Evolutionary conservation across 768 basidiomycete species (phyloP).

Genomic region (Termitomyces heimii): DNA sequence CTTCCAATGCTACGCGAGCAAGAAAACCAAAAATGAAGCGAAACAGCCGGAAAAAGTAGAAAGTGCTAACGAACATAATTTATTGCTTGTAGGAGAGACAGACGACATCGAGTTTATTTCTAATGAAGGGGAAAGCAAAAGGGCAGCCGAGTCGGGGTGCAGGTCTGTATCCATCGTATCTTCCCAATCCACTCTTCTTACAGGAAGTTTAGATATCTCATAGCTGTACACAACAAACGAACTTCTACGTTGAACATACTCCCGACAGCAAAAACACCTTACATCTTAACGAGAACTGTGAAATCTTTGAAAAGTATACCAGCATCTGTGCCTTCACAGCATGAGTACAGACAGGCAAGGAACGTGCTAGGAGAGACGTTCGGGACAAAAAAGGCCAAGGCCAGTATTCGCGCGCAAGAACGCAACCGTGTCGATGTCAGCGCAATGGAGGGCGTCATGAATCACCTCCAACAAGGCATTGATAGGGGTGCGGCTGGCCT

Average conservation of each 20-base stretch:
- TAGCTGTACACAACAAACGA: conserved; percentile 76
- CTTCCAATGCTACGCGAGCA: conserved; percentile 54
- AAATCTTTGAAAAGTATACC: conserved; percentile 74
- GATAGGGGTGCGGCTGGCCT: conserved; percentile 63
- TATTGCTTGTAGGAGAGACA: conserved; percentile 79
- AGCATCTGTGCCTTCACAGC: conserved; percentile 40
- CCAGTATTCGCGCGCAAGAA: conserved; percentile 77
- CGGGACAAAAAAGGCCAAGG: conserved; percentile 91
- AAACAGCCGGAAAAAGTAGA: conserved; percentile 14
- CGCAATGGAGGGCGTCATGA: conserved; percentile 82
- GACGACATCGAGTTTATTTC: conserved; percentile 77
- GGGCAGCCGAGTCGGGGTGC: conserved; percentile 52
- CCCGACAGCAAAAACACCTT: conserved; percentile 58
- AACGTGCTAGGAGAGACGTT: conserved; percentile 88
- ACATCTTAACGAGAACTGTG: conserved; percentile 68
- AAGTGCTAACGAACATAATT: conserved; percentile 20
- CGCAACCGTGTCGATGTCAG: conserved; percentile 85
- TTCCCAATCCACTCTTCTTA: neutral
- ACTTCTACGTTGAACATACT: conserved; percentile 68
- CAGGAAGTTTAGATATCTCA: conserved; percentile 56
- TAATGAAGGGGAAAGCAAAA: conserved; percentile 45
- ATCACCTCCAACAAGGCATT: conserved; percentile 80
- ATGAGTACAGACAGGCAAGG: conserved; percentile 56
- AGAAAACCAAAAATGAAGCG: conserved; percentile 24
- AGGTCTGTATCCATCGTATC: conserved; percentile 40